Evolutionary conservation across 2,329 filamentous ascomycete genomes (phyloP), one percentile per base, ranked within the genome.

Genomic region (Beauveria australis): DNA sequence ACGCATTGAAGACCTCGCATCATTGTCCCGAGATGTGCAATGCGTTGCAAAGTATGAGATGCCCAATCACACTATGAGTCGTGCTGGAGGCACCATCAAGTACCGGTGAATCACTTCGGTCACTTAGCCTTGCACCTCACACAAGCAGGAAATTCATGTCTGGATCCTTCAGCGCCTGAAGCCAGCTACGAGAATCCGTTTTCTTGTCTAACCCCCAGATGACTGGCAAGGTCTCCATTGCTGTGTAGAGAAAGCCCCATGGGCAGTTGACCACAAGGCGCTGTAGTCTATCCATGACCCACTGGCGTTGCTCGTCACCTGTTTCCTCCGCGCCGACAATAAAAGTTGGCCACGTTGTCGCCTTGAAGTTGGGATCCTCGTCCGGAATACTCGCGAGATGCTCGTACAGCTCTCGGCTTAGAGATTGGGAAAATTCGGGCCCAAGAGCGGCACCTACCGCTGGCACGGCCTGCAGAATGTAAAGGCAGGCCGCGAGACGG

Each of bases 341-440:
- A 59, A 85, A 85, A 0, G 81, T 77, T 0, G 81, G 80, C 81
- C 81, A 85, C 1, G 78, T 76, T 4, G 80, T 82, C 0, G 79
- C 81, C 64, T 84, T 85, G 71, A 83, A 78, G 22, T 83, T 76
- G 1, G 75, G 73, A 51, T 84, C 79, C 2, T 78, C 72, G 9
- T 78, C 73, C 0, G 76, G 75, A 2, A 85, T 76, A 44, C 70
- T 71, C 0, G 76, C 75, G 3, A 84, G 70, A 28, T 81, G 76
- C 3, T 74, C 61, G 7, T 81, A 73, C 1, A 82, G 72, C 26
- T 81, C 78, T 2, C 72, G 63, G 16, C 77, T 76, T 3, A 84
- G 69, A 1, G 66, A 61, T 3, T 72, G 70, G 4, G 64, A 67
- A 33, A 72, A 62, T 12, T 70, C 64, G 1, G 72, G 66, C 12